Percentiles rank a stretch among this genome's conserved stretches.
phyloP scores from a whole-genome alignment of 202 grass and related monocot species.

The Cymbopogon flexuosus region DNA sequence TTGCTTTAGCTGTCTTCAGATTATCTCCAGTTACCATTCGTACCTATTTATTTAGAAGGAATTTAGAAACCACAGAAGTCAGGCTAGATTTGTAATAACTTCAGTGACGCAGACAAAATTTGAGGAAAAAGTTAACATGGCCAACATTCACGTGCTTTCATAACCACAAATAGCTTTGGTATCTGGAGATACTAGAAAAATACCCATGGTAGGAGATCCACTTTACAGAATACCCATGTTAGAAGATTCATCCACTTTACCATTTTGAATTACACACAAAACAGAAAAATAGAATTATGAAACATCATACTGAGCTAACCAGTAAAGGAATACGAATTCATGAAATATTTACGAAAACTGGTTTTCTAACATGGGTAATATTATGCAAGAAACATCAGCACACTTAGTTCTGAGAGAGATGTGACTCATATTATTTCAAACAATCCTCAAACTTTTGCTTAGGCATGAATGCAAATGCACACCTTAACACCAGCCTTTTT shows the following conservation, averaged over 20 bases:
- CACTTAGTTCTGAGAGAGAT: constrained; percentile 9
- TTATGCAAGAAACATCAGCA: constrained; percentile 7
- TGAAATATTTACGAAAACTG: background rate
- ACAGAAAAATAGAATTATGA: background rate
- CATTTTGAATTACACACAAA: background rate
- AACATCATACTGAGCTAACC: background rate
- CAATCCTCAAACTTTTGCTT: background rate
- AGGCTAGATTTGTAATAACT: constrained; percentile 13
- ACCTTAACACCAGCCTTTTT: constrained; percentile 74
- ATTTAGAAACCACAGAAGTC: constrained; percentile 22
- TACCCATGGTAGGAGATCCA: background rate
- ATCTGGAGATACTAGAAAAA: background rate
- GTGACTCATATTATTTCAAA: constrained; percentile 13
- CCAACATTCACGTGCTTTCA: background rate
- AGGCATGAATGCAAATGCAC: constrained; percentile 16
- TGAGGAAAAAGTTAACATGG: background rate
- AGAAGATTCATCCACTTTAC: constrained; percentile 9
- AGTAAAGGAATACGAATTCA: constrained; percentile 1
- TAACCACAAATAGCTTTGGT: constrained; percentile 5
- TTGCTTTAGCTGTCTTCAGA: constrained; percentile 84
- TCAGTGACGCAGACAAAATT: background rate
- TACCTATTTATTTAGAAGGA: constrained; percentile 46
- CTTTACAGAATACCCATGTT: background rate
- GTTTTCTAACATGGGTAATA: constrained; percentile 6
- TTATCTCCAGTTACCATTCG: constrained; percentile 97